Conservation (phyloP, 805 yeast genomes). For the Candida pseudofarinosa region DNA sequence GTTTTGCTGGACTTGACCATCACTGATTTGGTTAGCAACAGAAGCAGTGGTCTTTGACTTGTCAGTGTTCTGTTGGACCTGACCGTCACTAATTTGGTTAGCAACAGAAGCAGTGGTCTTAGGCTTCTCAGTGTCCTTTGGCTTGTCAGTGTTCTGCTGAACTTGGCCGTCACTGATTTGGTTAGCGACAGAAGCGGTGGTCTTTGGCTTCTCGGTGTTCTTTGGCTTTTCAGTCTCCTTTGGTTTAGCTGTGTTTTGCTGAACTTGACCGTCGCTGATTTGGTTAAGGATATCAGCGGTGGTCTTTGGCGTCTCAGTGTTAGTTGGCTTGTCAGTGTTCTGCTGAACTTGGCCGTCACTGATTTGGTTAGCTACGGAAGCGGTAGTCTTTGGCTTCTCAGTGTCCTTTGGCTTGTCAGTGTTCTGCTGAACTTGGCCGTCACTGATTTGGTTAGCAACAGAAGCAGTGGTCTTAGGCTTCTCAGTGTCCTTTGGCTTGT, state of each 20-base stretch:
- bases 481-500: conserved; percentile 11
- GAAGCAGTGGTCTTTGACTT: conserved; percentile 10
- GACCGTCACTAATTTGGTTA: conserved; percentile 35
- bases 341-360: conserved; percentile 32
- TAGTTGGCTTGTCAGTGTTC: conserved; percentile 31
- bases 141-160: conserved; percentile 11
- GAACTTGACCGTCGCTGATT: conserved; percentile 34
- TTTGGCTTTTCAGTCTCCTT: too few relatives aligned
- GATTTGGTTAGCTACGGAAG: conserved; percentile 27
- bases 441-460: conserved; percentile 27
- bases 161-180: conserved; percentile 31
- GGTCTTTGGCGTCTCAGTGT: conserved; percentile 21
- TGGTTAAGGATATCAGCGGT: conserved; percentile 17
- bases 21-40: conserved; percentile 23
- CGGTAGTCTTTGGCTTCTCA: conserved; percentile 15
- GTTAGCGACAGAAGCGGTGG: conserved; percentile 13
- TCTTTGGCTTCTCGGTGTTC: conserved; percentile 1
- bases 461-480: conserved; percentile 13
- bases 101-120: conserved; percentile 19
- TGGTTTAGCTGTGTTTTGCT: too few relatives aligned
- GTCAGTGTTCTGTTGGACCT: conserved; percentile 34
- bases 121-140: conserved; percentile 5
- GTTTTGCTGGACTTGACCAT: conserved; percentile 30
- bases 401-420: conserved; percentile 25
- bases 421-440: conserved; percentile 29